phyloP scores from a whole-genome alignment of 2,329 filamentous ascomycete genomes.

The Tricladium varicosporioides region DNA sequence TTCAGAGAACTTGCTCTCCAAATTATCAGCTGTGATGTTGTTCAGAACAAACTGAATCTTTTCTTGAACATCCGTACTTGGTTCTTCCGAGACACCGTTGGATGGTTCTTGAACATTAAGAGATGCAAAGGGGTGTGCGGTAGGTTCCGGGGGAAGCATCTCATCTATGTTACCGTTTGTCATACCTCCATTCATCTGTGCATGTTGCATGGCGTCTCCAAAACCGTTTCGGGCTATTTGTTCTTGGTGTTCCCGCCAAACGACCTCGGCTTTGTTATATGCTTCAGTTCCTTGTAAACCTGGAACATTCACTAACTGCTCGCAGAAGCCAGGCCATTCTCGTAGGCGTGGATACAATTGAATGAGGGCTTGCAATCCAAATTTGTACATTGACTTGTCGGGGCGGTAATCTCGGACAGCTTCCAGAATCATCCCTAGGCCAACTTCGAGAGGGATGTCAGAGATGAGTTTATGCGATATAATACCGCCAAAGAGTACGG shows the following conservation, averaged over 20 bases:
- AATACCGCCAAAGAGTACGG: constrained; percentile 93
- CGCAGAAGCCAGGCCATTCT: constrained; percentile 96
- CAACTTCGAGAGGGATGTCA: constrained; percentile 86
- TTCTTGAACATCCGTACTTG: constrained; percentile 80
- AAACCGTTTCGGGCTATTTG: constrained; percentile 57
- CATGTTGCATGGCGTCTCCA: constrained; percentile 41
- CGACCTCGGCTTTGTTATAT: constrained; percentile 76
- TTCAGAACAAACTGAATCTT: constrained; percentile 95
- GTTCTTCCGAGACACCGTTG: constrained; percentile 72
- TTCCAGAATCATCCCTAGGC: constrained; percentile 97
- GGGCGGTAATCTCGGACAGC: constrained; percentile 82
- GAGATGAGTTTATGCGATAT: constrained; percentile 92
- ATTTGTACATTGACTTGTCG: constrained; percentile 95
- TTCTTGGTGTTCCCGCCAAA: constrained; percentile 63
- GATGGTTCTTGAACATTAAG: constrained; percentile 72
- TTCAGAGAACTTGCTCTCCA: constrained; percentile 80
- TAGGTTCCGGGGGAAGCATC: constrained; percentile 54
- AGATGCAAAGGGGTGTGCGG: constrained; percentile 71
- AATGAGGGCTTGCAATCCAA: constrained; percentile 90
- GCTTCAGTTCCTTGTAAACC: constrained; percentile 83
- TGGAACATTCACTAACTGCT: constrained; percentile 77
- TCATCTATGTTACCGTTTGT: constrained; percentile 73
- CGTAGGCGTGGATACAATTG: constrained; percentile 79
- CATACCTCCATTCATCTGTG: constrained; percentile 46
- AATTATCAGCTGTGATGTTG: constrained; percentile 88